These are phyloP conservation scores for Pyracantha coccinea DNA, from an alignment of 331 rosid species.

Conservation along the genomic window DNA sequence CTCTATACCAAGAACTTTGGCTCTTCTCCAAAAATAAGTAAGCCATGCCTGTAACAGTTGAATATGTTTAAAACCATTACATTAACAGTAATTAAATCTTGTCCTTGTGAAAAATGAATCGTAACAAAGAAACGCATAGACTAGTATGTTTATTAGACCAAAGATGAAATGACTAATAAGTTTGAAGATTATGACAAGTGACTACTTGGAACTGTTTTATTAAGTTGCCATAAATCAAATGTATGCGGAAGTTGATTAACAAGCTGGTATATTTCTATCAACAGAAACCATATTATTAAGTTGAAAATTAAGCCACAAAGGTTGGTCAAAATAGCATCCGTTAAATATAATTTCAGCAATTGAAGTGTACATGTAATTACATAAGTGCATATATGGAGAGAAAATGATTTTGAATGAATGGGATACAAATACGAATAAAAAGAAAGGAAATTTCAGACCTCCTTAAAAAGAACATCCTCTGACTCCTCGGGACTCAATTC, in stretches of 20 bases:
- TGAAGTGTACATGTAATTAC: background rate
- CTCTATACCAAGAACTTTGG: conserved; percentile 80
- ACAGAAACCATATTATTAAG: background rate
- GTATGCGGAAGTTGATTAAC: background rate
- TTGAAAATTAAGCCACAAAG: background rate
- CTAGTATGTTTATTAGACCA: background rate
- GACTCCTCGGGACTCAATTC: conserved; percentile 94
- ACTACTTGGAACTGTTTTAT: background rate
- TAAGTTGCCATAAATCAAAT: background rate
- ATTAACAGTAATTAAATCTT: background rate
- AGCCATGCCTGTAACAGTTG: conserved; percentile 71
- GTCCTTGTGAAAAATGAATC: background rate
- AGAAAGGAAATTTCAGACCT: conserved; percentile 41
- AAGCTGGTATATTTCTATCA: background rate
- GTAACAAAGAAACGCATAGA: background rate
- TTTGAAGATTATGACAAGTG: background rate
- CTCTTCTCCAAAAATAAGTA: conserved; percentile 97
- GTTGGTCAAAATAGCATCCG: too few species aligned
- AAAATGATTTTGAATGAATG: background rate
- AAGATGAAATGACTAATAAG: background rate
- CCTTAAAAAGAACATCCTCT: conserved; percentile 98
- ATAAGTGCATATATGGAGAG: background rate
- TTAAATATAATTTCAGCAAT: background rate
- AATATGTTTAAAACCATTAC: background rate
- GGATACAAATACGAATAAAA: conserved; percentile 3